Evolutionary conservation across 257 asterid species (phyloP), one percentile per base, ranked within the genome.

Genomic region (Prunella vulgaris): DNA sequence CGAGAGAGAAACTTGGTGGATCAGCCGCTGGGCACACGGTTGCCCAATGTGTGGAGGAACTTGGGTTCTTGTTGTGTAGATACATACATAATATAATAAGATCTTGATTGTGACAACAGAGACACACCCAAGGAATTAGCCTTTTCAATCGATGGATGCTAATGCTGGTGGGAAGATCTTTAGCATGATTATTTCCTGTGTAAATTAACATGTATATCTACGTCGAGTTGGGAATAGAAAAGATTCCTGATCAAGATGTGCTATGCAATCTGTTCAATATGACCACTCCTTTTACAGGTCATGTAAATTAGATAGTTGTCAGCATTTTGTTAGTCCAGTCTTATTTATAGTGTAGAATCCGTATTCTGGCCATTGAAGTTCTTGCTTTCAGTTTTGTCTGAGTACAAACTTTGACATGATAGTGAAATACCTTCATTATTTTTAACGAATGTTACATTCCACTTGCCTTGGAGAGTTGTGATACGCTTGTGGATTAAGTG

Each of bases 1-100:
- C 25, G 97, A 87, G 78, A 91, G 78, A 83, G 99, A 91, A 70
- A 73, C 66, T 4, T 91, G 97, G 97, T 94, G 99, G 99, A 87
- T 89, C 79, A 83, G 96, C 87, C 88, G 99, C 3, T 91, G 99
- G 99, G 87, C 93, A 2, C 79, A 75, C 42, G 95, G 99, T 54
- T 94, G 99, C 69, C 99, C 99, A 18, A 94, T 94, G 99, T 94
- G 99, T 62, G 97, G 97, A 17, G 99, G 99, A 60, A 81, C 96
- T 27, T 94, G 99, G 99, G 99, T 91, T 71, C 85, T 96, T 60
- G 97, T 91, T 10, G 95, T 86, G 44, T 90, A 92, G 82, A 52
- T 28, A 69, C 1, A 51, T 9, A 35, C 10, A 14, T 58, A 10
- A 14, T 7, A 46, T 6, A 30, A 33, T 10, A 30, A 14, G 14